Base-by-base conservation (phyloP, 2,329 filamentous ascomycete species). In the Neonectria hederae region DNA sequence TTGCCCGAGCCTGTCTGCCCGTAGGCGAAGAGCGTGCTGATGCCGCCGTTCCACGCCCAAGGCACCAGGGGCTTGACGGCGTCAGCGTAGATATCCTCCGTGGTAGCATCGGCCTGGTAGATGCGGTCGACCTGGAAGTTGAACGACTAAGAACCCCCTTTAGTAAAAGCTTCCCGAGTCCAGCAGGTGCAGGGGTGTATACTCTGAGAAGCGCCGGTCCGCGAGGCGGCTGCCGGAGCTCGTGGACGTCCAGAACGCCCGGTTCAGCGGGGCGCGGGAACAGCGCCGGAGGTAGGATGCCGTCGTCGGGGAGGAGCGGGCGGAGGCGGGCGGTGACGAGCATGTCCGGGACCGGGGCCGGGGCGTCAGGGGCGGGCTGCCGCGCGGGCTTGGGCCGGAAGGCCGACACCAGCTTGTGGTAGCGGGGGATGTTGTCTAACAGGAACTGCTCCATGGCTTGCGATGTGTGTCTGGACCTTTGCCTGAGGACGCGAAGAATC, bases 1-100 rank as follows among this genome's bases (percentile, higher is more conserved):
- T 84, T 84, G 13, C 83, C 83, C 1, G 83, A 84, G 8, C 82
- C 82, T 0, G 83, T 84, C 65, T 84, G 83, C 10, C 83, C 82
- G 46, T 84, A 83, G 35, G 81, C 81, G 49, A 84, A 83, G 38
- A 85, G 71, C n/a, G 83, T 85, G 17, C 79, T 79, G 22, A 84
- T 77, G 19, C 83, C 82, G 13, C 84, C 83, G 22, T 76, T 68
- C 80, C 81, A 83, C 0, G 80, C 80, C 76, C 78, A 83, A 0
- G 82, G 78, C 13, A 85, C 76, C 11, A 85, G 75, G 11, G 79
- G 76, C 32, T 76, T 68, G 5, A 84, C 77, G 1, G 81, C 69
- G 8, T 79, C 75, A 2, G 78, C 63, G 70, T 84, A 84, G 43
- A 85, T 77, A 4, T 75, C 64, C 7, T 81, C 73, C 0, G 82